Percentiles rank a stretch among this genome's conserved stretches.
phyloP scores from a whole-genome alignment of 495 filamentous ascomycete genomes.

The Aspergillus avenaceus region DNA sequence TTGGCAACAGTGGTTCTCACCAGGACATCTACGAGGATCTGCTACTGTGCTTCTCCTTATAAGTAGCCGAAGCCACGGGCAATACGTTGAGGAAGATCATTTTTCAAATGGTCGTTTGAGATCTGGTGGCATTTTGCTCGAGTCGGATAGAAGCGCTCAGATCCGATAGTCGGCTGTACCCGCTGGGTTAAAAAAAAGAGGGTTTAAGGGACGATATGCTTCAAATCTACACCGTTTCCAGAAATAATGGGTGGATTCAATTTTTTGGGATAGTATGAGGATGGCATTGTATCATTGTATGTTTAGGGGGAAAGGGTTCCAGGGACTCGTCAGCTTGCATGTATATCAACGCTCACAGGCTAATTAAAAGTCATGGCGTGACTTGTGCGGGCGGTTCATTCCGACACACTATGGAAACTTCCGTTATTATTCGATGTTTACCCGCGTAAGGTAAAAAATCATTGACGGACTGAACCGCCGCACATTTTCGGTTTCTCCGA shows the following conservation, averaged over 20 bases:
- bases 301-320: not conserved
- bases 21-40: not conserved
- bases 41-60: not conserved
- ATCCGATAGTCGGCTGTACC: slow-evolving; percentile 7
- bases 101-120: not conserved
- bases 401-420: not conserved
- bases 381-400: not conserved
- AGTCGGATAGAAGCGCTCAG: slow-evolving; percentile 7
- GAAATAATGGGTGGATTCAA: no score
- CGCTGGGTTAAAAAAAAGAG: not conserved
- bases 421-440: not conserved
- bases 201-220: no score
- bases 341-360: not conserved
- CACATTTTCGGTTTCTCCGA: no score
- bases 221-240: not conserved
- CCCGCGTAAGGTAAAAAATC: no score
- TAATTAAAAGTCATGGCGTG: not conserved
- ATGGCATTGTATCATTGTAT: no score
- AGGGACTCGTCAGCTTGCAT: not conserved
- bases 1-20: not conserved
- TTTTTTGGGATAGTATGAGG: no score
- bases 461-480: not conserved
- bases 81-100: not conserved
- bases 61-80: not conserved
- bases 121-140: not conserved